These are phyloP conservation scores for Thecaphora thlaspeos DNA, from an alignment of 1,284 basidiomycete species.

Conservation along the genomic window DNA sequence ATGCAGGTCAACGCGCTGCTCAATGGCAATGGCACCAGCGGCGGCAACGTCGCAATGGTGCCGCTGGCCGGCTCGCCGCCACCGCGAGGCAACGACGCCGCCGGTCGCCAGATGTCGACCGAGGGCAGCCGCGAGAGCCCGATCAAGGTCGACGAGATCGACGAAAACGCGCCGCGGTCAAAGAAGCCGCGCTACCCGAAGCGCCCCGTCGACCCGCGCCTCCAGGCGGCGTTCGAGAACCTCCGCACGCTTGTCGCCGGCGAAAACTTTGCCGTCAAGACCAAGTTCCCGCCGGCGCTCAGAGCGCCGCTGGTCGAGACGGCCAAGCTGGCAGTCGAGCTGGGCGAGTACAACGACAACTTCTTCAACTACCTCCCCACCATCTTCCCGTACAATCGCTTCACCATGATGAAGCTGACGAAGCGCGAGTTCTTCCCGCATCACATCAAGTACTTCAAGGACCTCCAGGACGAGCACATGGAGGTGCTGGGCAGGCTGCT, in stretches of 20 bases:
- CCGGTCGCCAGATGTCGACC: slow-evolving; percentile 20
- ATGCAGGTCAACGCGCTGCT: slow-evolving; percentile 34
- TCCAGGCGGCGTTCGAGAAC: slow-evolving; percentile 67
- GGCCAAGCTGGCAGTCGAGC: slow-evolving; percentile 74
- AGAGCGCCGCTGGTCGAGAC: slow-evolving; percentile 72
- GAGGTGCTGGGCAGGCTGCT: slow-evolving; percentile 37
- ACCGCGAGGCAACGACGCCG: slow-evolving; percentile 20
- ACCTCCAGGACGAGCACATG: slow-evolving; percentile 48
- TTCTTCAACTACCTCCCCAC: slow-evolving; percentile 84
- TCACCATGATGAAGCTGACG: slow-evolving; percentile 61
- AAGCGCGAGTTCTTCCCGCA: slow-evolving; percentile 53
- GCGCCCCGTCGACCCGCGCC: slow-evolving; percentile 65
- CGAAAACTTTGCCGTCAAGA: slow-evolving; percentile 62
- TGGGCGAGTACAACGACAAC: slow-evolving; percentile 84
- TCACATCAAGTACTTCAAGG: slow-evolving; percentile 45
- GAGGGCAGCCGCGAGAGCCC: slow-evolving; percentile 65
- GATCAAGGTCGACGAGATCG: slow-evolving; percentile 62
- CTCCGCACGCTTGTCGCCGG: slow-evolving; percentile 66
- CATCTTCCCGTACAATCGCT: slow-evolving; percentile 88
- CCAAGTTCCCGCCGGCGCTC: slow-evolving; percentile 80
- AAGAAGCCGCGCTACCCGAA: slow-evolving; percentile 46
- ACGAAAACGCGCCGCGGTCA: slow-evolving; percentile 61
- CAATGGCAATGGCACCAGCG: slow-evolving; percentile 13
- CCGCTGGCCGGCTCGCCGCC: slow-evolving; percentile 6
- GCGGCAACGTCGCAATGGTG: no score